Conservation (phyloP, 768 basidiomycete genomes). For the Tricholoma sp. region DNA sequence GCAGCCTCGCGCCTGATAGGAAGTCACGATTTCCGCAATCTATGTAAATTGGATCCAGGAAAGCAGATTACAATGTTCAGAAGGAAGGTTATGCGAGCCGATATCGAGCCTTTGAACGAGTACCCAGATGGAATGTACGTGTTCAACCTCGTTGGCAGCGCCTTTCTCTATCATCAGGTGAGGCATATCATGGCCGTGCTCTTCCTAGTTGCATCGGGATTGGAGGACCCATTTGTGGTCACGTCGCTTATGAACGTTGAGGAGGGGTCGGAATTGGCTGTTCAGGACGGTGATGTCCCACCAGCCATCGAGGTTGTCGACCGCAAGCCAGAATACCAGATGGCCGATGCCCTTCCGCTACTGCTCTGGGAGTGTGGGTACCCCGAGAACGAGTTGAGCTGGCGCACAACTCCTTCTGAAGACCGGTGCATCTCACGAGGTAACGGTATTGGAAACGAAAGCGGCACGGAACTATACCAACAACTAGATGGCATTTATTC, state of each 20-base stretch:
- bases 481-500: slow-evolving; percentile 50
- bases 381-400: slow-evolving; percentile 56
- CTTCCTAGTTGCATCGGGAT: slow-evolving; percentile 79
- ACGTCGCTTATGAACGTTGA: slow-evolving; percentile 70
- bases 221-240: slow-evolving; percentile 71
- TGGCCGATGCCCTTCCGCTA: slow-evolving; percentile 89
- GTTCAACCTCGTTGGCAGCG: slow-evolving; percentile 80
- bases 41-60: slow-evolving; percentile 88
- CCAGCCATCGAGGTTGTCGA: slow-evolving; percentile 45
- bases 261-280: slow-evolving; percentile 31
- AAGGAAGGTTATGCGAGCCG: slow-evolving; percentile 63
- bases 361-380: slow-evolving; percentile 91
- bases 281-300: slow-evolving; percentile 18
- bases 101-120: slow-evolving; percentile 43
- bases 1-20: slow-evolving; percentile 73
- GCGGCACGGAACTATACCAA: slow-evolving; percentile 38
- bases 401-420: slow-evolving; percentile 44
- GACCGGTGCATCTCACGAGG: slow-evolving; percentile 13
- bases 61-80: slow-evolving; percentile 86
- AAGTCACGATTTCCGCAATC: slow-evolving; percentile 92
- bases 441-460: slow-evolving; percentile 17
- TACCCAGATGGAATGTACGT: slow-evolving; percentile 46
- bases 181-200: slow-evolving; percentile 91
- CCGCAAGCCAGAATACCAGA: slow-evolving; percentile 85
- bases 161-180: slow-evolving; percentile 95